Evolutionary conservation across 2,329 filamentous ascomycete genomes (phyloP).

Genomic region (Exutisphaerella laricina): DNA sequence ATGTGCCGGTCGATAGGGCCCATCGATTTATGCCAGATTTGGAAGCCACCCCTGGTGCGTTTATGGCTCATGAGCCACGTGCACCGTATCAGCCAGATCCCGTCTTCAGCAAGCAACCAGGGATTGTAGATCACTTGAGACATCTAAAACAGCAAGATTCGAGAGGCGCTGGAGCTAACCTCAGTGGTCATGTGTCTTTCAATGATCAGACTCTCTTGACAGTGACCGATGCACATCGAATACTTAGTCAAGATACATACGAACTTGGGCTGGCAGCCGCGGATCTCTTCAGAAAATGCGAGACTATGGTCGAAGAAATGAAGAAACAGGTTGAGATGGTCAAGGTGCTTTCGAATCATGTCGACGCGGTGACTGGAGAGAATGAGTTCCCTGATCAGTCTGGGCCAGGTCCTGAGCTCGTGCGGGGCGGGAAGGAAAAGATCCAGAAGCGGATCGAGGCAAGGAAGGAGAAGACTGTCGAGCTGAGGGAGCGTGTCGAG

Average conservation of each 20-base stretch:
- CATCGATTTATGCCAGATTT: constrained; percentile 36
- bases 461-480: constrained; percentile 52
- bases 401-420: constrained; percentile 33
- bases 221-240: constrained; percentile 66
- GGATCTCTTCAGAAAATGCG: constrained; percentile 66
- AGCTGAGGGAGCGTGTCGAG: constrained; percentile 56
- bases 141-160: constrained; percentile 14
- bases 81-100: constrained; percentile 47
- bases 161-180: constrained; percentile 41
- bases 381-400: constrained; percentile 43
- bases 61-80: constrained; percentile 54
- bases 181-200: constrained; percentile 64
- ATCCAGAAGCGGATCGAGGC: constrained; percentile 55
- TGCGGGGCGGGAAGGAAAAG: constrained; percentile 36
- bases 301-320: constrained; percentile 62
- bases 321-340: constrained; percentile 61
- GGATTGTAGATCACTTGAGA: constrained; percentile 34
- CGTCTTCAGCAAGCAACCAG: constrained; percentile 53
- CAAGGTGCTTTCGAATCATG: constrained; percentile 58
- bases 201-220: constrained; percentile 65
- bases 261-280: constrained; percentile 63
- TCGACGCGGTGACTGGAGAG: constrained; percentile 60
- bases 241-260: constrained; percentile 64
- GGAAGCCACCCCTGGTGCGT: constrained; percentile 11
- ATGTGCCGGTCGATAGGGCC: constrained; percentile 54